Percentiles rank a stretch among this genome's conserved stretches.
These are phyloP conservation scores for Arabidopsis arenosa DNA, from an alignment of 345 rosid genomes.

Conservation along the genomic window DNA sequence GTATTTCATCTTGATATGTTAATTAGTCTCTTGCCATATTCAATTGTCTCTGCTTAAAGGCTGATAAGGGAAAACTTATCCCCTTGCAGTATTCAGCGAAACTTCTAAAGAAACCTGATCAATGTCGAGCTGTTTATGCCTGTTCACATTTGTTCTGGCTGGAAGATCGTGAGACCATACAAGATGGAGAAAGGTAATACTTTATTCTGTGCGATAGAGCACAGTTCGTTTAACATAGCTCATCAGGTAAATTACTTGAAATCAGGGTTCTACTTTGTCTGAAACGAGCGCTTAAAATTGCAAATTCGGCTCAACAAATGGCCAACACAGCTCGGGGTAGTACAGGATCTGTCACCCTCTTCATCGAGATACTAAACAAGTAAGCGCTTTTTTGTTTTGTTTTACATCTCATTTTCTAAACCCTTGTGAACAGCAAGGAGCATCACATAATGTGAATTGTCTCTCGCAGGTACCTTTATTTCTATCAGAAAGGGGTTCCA, in stretches of 20 bases:
- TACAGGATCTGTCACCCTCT: slow-evolving; percentile 77
- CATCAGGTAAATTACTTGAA: neutral
- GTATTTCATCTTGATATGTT: slow-evolving; percentile 51
- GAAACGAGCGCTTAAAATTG: slow-evolving; percentile 93
- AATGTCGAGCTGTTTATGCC: slow-evolving; percentile 95
- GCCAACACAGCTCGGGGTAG: slow-evolving; percentile 72
- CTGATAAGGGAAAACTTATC: slow-evolving; percentile 31
- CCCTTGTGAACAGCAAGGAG: neutral
- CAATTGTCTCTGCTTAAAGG: slow-evolving; percentile 20
- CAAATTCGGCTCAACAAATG: slow-evolving; percentile 96
- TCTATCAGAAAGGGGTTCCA: slow-evolving; percentile 88
- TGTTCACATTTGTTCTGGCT: slow-evolving; percentile 98
- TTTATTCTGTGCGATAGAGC: neutral
- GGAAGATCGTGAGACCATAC: slow-evolving; percentile 81
- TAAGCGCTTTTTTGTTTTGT: slow-evolving; percentile 35
- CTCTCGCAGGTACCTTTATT: slow-evolving; percentile 75
- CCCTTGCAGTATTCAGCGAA: slow-evolving; percentile 90
- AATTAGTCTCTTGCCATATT: slow-evolving; percentile 12
- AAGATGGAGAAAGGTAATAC: slow-evolving; percentile 92
- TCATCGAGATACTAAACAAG: slow-evolving; percentile 98
- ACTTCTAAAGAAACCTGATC: slow-evolving; percentile 98
- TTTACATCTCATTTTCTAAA: neutral
- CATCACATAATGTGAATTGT: slow-evolving; percentile 4
- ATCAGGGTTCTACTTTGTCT: slow-evolving; percentile 88
- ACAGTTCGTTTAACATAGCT: neutral